These are phyloP conservation scores for Neonectria coccinea DNA, from an alignment of 2,329 filamentous ascomycete species.

Conservation along the genomic window DNA sequence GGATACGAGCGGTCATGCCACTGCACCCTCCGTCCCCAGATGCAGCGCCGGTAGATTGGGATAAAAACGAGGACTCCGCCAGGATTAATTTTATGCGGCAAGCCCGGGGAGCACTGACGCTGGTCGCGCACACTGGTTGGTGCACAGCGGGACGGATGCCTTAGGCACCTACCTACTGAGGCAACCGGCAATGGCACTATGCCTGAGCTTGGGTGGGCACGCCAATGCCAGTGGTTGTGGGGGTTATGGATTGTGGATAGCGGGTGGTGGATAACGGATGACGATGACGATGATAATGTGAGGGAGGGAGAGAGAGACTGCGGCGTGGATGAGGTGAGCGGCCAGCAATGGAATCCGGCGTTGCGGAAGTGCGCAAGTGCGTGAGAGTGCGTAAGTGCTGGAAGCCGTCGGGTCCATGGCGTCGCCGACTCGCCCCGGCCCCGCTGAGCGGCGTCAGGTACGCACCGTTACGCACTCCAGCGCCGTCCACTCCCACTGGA, in stretches of 20 bases:
- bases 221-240: slow-evolving; percentile 27
- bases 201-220: slow-evolving; percentile 29
- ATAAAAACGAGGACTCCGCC: slow-evolving; percentile 26
- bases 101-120: slow-evolving; percentile 39
- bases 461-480: not conserved
- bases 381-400: too few species aligned
- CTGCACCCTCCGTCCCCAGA: slow-evolving; percentile 13
- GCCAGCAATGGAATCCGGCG: slow-evolving; percentile 17
- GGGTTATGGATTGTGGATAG: slow-evolving; percentile 30
- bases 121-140: slow-evolving; percentile 24
- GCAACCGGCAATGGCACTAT: slow-evolving; percentile 18
- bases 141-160: slow-evolving; percentile 40
- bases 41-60: slow-evolving; percentile 21
- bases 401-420: too few species aligned
- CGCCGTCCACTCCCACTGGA: slow-evolving; percentile 1
- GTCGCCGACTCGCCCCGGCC: not conserved
- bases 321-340: slow-evolving; percentile 26
- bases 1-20: slow-evolving; percentile 33
- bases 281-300: slow-evolving; percentile 23
- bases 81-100: slow-evolving; percentile 47
- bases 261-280: slow-evolving; percentile 37
- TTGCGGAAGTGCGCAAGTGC: slow-evolving; percentile 37
- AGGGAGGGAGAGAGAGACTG: slow-evolving; percentile 1
- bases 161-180: slow-evolving; percentile 42
- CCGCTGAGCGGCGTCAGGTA: not conserved